Conservation (phyloP, 768 basidiomycete genomes). For the Cystobasidium onofrii region DNA sequence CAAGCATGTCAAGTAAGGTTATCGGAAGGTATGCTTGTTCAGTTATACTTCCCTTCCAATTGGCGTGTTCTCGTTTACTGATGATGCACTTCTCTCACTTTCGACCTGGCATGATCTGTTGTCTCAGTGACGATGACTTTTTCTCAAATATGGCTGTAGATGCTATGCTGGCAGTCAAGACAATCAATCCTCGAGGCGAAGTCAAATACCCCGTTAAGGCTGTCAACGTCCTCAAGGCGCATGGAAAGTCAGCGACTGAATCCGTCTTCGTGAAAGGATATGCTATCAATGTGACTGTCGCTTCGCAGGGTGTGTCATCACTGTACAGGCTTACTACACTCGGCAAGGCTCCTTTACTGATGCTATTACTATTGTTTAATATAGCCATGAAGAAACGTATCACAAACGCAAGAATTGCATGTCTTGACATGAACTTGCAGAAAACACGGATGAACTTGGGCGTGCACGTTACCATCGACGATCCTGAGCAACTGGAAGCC, state of each 20-base stretch:
- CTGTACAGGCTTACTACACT: too few relatives aligned
- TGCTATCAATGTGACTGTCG: constrained; percentile 95
- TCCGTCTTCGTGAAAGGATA: constrained; percentile 92
- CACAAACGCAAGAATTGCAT: constrained; percentile 89
- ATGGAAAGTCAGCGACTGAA: constrained; percentile 89
- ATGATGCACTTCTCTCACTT: not conserved
- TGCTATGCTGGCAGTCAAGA: constrained; percentile 94
- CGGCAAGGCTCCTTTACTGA: too few relatives aligned
- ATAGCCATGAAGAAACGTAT: constrained; percentile 96
- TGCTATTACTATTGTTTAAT: too few relatives aligned
- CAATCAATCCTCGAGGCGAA: constrained; percentile 85
- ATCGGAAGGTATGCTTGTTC: constrained; percentile 65
- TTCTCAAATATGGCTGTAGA: constrained; percentile 99
- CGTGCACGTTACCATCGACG: constrained; percentile 91
- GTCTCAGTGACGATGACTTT: constrained; percentile 78
- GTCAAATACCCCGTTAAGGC: constrained; percentile 99
- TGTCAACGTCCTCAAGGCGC: constrained; percentile 95
- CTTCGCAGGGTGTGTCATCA: constrained; percentile 73
- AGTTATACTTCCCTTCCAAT: not conserved
- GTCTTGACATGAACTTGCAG: constrained; percentile 93
- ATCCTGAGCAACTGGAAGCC: constrained; percentile 90
- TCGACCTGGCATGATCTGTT: constrained; percentile 16
- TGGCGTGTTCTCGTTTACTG: not conserved
- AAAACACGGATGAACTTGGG: constrained; percentile 97
- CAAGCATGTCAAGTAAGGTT: constrained; percentile 97